phyloP scores from a whole-genome alignment of 1,284 basidiomycete species.

The Sphagnurus paluster region DNA sequence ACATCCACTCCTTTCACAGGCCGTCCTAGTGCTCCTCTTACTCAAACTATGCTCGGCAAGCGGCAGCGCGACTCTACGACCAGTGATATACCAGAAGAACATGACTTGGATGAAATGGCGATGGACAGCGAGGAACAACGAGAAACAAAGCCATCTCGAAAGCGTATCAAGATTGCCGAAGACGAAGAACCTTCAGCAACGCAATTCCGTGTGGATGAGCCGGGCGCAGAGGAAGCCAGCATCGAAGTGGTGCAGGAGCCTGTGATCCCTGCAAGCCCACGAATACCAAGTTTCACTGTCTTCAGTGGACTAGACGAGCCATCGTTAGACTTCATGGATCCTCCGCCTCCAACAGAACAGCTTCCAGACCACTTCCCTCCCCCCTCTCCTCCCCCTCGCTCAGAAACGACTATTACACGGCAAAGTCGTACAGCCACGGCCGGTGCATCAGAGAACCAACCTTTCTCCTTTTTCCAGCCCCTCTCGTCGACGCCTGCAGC shows the following conservation, averaged over 20 bases:
- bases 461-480: constrained; percentile 52
- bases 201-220: neutral
- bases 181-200: constrained; percentile 8
- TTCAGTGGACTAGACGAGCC: constrained; percentile 42
- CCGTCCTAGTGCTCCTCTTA: constrained; percentile 23
- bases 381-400: constrained; percentile 30
- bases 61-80: constrained; percentile 52
- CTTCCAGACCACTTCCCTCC: constrained; percentile 52
- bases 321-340: constrained; percentile 32
- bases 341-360: constrained; percentile 47
- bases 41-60: constrained; percentile 56
- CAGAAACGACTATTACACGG: constrained; percentile 10
- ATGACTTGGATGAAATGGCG: constrained; percentile 33
- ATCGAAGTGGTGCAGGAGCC: constrained; percentile 4
- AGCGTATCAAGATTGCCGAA: constrained; percentile 39
- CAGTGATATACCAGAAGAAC: constrained; percentile 43
- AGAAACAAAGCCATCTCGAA: constrained; percentile 47
- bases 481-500: constrained; percentile 54
- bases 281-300: constrained; percentile 39
- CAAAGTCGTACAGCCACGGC: constrained; percentile 32
- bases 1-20: neutral
- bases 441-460: constrained; percentile 52
- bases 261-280: constrained; percentile 20
- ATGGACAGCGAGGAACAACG: constrained; percentile 37
- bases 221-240: neutral